Evolutionary conservation across 768 basidiomycete species (phyloP), one percentile per base, ranked within the genome.

Genomic region (Austroboletus eburneus): DNA sequence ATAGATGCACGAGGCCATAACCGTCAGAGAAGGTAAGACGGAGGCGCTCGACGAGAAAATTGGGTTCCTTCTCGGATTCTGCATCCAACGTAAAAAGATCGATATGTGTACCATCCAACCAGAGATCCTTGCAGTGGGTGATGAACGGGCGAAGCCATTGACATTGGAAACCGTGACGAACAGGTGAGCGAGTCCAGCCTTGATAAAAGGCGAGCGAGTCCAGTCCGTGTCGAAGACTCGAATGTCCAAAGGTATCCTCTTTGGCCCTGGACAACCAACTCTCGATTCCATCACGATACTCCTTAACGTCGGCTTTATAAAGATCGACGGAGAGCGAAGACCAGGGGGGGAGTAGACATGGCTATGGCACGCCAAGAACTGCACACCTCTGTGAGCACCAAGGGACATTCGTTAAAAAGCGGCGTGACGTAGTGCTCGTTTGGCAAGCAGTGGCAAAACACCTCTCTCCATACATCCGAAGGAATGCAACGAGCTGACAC

Each of bases 261-360:
- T 57, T 66, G 35, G 66, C 64, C 33, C 57, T 66, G 16, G 51
- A 38, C 39, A 67, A 17, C 64, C 64, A 65, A 9, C 51, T 35
- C 20, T 57, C 54, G 29, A 59, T 65, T 3, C 52, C 54, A 2
- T 35, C 51, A 36, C 61, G 58, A 49, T 48, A 45, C 5, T 23
- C 13, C 9, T 49, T 43, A 14, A 21, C 35, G 9, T 42, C 18
- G 4, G 45, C 46, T 16, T 46, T 57, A 17, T 47, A 43, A 20
- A 66, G 51, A 39, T 42, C 33, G 29, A 66, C 34, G 23, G 54
- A 59, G 18, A 66, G 43, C 21, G 68, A 66, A 8, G 56, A 54
- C 66, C 66, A 67, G 21, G 69, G 61, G 49, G 17, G 67, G 66
- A 10, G 68, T 64, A 12, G 64, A 54, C 13, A 64, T 22, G 12